Conservation (phyloP, 1,139 yeast species). For the Hansenula lynferdii region DNA sequence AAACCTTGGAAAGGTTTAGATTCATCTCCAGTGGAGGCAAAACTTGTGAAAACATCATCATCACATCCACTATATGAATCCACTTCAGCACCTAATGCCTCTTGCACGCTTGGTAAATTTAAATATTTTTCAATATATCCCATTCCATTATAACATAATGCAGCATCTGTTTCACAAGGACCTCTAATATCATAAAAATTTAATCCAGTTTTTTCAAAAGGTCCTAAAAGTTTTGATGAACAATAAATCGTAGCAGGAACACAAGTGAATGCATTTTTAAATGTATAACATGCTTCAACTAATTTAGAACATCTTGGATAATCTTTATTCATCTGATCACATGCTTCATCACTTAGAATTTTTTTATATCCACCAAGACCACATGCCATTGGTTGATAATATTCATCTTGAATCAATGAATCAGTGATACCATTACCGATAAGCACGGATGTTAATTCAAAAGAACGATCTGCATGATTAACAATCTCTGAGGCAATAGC, state of each 20-base stretch:
- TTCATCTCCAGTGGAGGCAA: slow-evolving; percentile 56
- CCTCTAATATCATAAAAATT: slow-evolving; percentile 68
- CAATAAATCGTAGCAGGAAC: slow-evolving; percentile 47
- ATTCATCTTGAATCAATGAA: slow-evolving; percentile 60
- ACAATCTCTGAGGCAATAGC: slow-evolving; percentile 71
- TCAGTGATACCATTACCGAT: slow-evolving; percentile 88
- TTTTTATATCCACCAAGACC: slow-evolving; percentile 75
- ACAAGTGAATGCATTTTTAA: slow-evolving; percentile 43
- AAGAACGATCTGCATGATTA: slow-evolving; percentile 57
- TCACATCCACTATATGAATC: slow-evolving; percentile 53
- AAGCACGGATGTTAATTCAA: slow-evolving; percentile 64
- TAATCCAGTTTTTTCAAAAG: slow-evolving; percentile 54
- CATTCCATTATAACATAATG: slow-evolving; percentile 55
- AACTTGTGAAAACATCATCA: slow-evolving; percentile 49
- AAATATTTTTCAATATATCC: slow-evolving; percentile 52
- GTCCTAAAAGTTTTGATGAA: slow-evolving; percentile 29
- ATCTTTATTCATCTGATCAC: slow-evolving; percentile 48
- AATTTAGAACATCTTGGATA: slow-evolving; percentile 56
- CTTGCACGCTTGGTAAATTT: slow-evolving; percentile 54
- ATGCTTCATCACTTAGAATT: slow-evolving; percentile 55
- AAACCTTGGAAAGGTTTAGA: slow-evolving; percentile 60
- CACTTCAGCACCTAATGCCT: slow-evolving; percentile 58
- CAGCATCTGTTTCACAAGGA: slow-evolving; percentile 46
- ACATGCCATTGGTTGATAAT: slow-evolving; percentile 81
- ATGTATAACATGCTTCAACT: slow-evolving; percentile 47